Percentiles rank a stretch among this genome's conserved stretches.
Conservation (phyloP, 805 yeast species). For the Zygoascus bituminiphila region DNA sequence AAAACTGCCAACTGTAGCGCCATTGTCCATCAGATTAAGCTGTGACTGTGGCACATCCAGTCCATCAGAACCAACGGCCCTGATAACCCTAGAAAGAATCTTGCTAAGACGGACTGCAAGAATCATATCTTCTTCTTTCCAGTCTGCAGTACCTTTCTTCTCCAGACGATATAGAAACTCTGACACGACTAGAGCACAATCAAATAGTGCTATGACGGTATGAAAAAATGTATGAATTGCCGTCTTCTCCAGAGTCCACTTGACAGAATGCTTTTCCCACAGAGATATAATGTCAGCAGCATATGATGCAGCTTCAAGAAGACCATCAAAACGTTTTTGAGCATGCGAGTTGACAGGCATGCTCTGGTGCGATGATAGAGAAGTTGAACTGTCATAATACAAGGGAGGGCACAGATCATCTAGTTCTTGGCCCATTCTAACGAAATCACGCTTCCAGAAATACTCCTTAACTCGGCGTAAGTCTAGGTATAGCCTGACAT, state of each 20-base stretch:
- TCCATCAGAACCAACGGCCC: conserved; percentile 19
- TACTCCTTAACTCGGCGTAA: conserved; percentile 31
- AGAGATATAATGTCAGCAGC: conserved; percentile 33
- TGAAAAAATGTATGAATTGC: conserved; percentile 31
- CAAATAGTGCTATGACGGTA: conserved; percentile 28
- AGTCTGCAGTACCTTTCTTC: conserved; percentile 8
- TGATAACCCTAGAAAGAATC: conserved; percentile 20
- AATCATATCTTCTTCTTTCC: conserved; percentile 18
- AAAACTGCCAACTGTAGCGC: not conserved
- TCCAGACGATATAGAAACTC: conserved; percentile 26
- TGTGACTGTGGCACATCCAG: conserved; percentile 4
- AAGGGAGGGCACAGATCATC: conserved; percentile 12
- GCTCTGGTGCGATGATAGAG: not conserved
- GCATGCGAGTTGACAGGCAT: conserved; percentile 1
- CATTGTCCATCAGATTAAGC: not conserved
- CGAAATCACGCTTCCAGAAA: conserved; percentile 35
- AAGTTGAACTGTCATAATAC: conserved; percentile 9
- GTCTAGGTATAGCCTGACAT: conserved; percentile 30
- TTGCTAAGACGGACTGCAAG: conserved; percentile 17
- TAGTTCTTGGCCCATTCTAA: conserved; percentile 28
- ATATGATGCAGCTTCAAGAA: conserved; percentile 30
- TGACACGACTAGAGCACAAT: conserved; percentile 30
- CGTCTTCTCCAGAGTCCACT: conserved; percentile 24
- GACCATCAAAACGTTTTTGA: conserved; percentile 20
- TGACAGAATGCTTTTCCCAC: conserved; percentile 30